Evolutionary conservation across 176 grass and related monocot genomes (phyloP), one percentile per base, ranked within the genome.

Genomic region (Dendrocalamus sinicus): DNA sequence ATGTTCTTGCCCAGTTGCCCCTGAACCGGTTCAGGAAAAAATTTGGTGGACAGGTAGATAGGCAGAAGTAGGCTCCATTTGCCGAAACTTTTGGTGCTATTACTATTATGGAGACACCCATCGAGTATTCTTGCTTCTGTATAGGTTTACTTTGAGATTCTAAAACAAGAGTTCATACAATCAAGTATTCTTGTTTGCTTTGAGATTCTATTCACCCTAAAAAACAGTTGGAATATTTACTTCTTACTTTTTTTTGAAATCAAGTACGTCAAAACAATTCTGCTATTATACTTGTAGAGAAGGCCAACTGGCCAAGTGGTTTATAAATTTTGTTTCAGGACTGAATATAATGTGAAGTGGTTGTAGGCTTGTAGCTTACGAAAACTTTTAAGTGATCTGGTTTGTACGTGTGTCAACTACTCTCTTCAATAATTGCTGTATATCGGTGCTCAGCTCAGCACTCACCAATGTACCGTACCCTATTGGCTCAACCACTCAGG

Each of bases 131-230:
- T 75, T 84, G 43, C 26, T 26, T 62, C 32, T 84, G 30, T 50
- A 37, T 51, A 75, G 5, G 12, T n/a, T 50, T 84, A 32, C 43
- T 35, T 75, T 77, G 48, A 77, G n/a, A 48, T 73, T 30, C 58
- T 12, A 28, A 48, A 45, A 48, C 41, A 65, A 64, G 15, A 19
- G 43, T 79, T 79, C 62, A 9, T 64, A 65, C 45, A 75, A 23
- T 62, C 32, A n/a, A n/a, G n/a, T n/a, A n/a, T n/a, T n/a, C n/a
- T n/a, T 3, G 12, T n/a, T 50, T 84, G 51, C 48, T 23, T 71
- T 78, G 64, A 85, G 19, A 70, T 85, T 62, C 17, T 16, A 57
- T 19, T 62, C 12, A 5, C 11, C 67, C 77, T 9, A 73, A 73
- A 62, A 17, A 10, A 50, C 28, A 84, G 44, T 35, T 75, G 12